A percentile compares a stretch with the other conserved stretches of the same genome.
These are phyloP conservation scores for Diaporthe australafricana DNA, from an alignment of 2,329 filamentous ascomycete species.

Conservation along the genomic window DNA sequence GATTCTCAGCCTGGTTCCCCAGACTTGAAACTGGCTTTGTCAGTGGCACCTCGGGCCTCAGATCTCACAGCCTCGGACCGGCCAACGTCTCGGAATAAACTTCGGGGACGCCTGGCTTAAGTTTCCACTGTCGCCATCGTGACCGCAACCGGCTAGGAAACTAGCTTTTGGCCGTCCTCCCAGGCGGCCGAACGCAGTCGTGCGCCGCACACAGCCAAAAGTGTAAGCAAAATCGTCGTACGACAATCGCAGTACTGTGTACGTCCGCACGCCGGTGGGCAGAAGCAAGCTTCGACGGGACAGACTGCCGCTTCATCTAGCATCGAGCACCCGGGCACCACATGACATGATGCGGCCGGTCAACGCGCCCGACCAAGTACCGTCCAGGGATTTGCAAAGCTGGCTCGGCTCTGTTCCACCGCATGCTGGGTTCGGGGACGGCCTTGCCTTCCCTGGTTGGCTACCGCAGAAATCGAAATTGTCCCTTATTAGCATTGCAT, in stretches of 20 bases:
- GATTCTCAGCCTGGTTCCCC: constrained; percentile 26
- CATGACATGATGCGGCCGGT: constrained; percentile 13
- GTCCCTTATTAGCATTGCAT: constrained; percentile 5
- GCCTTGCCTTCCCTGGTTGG: not conserved
- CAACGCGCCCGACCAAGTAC: not conserved
- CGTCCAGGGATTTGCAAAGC: constrained; percentile 2
- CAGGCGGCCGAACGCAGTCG: not conserved
- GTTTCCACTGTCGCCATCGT: constrained; percentile 20
- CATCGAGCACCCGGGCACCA: constrained; percentile 6
- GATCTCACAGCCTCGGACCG: constrained; percentile 26
- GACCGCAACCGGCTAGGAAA: constrained; percentile 1
- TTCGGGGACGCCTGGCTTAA: constrained; percentile 2
- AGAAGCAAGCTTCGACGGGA: constrained; percentile 10
- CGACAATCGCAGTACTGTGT: not conserved
- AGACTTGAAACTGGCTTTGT: constrained; percentile 25
- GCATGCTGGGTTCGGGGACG: not conserved
- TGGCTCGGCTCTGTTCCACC: constrained; percentile 9
- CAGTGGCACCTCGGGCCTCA: constrained; percentile 28
- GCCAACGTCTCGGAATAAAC: constrained; percentile 27
- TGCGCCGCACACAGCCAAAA: not conserved
- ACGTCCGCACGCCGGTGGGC: not conserved
- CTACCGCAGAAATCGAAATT: not conserved
- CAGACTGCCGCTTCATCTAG: constrained; percentile 5
- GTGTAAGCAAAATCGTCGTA: not conserved
- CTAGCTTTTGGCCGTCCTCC: not conserved